A percentile compares a stretch with the other conserved stretches of the same genome.
Evolutionary conservation across 805 yeast species (phyloP).

Genomic region (Candida jianshihensis): DNA sequence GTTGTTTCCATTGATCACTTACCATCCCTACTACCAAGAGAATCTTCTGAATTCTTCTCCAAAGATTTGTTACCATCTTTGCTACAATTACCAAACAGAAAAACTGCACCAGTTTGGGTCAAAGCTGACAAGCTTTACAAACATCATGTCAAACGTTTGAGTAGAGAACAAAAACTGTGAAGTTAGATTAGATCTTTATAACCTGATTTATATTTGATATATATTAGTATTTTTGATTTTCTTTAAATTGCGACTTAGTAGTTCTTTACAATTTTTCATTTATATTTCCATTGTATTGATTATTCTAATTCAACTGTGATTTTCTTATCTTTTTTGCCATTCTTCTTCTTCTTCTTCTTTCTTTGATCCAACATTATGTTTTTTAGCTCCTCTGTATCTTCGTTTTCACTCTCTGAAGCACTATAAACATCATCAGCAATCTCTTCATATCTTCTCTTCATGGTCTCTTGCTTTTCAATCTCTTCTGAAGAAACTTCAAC

Average conservation of each 20-base stretch:
- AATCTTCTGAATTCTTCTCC: conserved; percentile 88
- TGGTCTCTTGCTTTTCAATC: conserved; percentile 64
- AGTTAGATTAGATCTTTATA: not conserved
- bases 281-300: conserved; percentile 1
- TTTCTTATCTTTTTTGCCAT: conserved; percentile 36
- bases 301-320: conserved; percentile 53
- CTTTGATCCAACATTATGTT: conserved; percentile 38
- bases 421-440: conserved; percentile 32
- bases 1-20: conserved; percentile 95
- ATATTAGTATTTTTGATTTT: not conserved
- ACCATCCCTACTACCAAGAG: conserved; percentile 94
- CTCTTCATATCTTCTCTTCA: conserved; percentile 49
- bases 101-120: conserved; percentile 83
- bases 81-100: conserved; percentile 75
- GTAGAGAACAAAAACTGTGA: conserved; percentile 37
- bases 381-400: conserved; percentile 61
- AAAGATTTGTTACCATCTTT: conserved; percentile 85
- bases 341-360: conserved; percentile 32
- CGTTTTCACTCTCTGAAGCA: conserved; percentile 66
- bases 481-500: conserved; percentile 68
- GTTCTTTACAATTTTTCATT: too few species aligned
- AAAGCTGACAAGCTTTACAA: conserved; percentile 81
- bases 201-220: not conserved
- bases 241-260: not conserved
- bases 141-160: conserved; percentile 73